A percentile compares a stretch with the other conserved stretches of the same genome.
phyloP scores from a whole-genome alignment of 2,329 filamentous ascomycete species.

The Exophiala mesophila region DNA sequence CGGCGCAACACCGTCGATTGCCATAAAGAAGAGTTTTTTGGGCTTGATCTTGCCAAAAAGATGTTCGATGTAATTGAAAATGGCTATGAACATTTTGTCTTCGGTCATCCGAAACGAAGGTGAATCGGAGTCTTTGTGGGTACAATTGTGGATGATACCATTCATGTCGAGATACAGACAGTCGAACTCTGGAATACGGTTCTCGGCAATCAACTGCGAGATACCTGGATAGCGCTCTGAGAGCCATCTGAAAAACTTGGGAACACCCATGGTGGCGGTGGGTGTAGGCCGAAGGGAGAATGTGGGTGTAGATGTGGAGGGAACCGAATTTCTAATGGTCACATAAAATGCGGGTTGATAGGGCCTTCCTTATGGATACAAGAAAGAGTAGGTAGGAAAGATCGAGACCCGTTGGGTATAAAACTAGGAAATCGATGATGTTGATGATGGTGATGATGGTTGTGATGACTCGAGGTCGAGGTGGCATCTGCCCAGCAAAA shows the following conservation, averaged over 20 bases:
- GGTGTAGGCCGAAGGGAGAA: conserved; percentile 23
- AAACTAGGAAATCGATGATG: conserved; percentile 1
- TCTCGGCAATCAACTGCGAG: conserved; percentile 96
- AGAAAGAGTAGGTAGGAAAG: no score
- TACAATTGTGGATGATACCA: conserved; percentile 99
- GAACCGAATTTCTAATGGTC: background rate
- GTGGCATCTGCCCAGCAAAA: background rate
- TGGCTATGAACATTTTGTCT: conserved; percentile 99
- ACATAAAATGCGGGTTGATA: background rate
- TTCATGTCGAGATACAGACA: conserved; percentile 91
- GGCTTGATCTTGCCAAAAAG: conserved; percentile 98
- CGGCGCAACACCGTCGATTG: conserved; percentile 93
- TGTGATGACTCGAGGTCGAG: conserved; percentile 1
- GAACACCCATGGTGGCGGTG: conserved; percentile 57
- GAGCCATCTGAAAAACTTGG: conserved; percentile 97
- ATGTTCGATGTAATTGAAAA: conserved; percentile 99
- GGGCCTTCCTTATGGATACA: background rate
- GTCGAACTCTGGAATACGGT: conserved; percentile 98
- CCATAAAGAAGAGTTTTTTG: conserved; percentile 99
- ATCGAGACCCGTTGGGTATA: no score
- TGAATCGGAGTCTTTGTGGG: conserved; percentile 91
- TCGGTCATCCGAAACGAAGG: conserved; percentile 89
- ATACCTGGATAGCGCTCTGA: conserved; percentile 98
- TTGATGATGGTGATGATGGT: background rate
- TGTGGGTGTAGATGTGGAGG: no score